Percentiles rank a stretch among this genome's conserved stretches.
Evolutionary conservation across 345 rosid genomes (phyloP).

Genomic region (Mercurialis annua): DNA sequence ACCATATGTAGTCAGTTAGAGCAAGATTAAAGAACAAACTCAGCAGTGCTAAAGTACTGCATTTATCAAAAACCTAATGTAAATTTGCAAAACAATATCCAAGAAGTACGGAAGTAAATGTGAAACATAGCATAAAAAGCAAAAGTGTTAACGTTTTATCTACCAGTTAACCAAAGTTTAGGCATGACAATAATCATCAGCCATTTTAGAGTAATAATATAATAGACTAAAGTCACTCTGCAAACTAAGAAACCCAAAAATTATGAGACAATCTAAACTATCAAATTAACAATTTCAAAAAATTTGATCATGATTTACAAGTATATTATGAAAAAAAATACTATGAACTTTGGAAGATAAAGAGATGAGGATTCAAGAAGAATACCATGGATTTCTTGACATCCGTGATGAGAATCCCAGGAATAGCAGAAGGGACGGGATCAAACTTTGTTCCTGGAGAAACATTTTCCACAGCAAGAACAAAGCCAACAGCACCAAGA

Average conservation of each 20-base stretch:
- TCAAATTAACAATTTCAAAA: neutral
- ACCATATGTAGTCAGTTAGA: neutral
- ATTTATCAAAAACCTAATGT: neutral
- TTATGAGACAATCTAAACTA: no score
- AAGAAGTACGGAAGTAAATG: neutral
- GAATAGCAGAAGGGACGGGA: conserved; percentile 84
- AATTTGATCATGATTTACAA: neutral
- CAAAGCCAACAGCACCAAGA: conserved; percentile 96
- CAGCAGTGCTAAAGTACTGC: neutral
- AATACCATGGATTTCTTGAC: conserved; percentile 78
- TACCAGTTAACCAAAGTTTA: neutral
- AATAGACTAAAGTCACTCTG: neutral
- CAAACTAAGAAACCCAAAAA: neutral
- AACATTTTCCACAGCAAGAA: conserved; percentile 94
- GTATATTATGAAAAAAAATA: neutral
- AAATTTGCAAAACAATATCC: neutral
- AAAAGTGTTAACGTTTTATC: neutral
- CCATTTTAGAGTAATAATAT: neutral
- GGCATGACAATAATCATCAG: neutral
- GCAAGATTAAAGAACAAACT: neutral
- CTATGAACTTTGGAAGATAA: neutral
- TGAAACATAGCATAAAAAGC: no score
- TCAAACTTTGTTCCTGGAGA: conserved; percentile 96
- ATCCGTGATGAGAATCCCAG: conserved; percentile 88
- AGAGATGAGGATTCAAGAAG: conserved; percentile 5